Evolutionary conservation across 2,329 filamentous ascomycete genomes (phyloP).

Genomic region (Colletotrichum paranaense): DNA sequence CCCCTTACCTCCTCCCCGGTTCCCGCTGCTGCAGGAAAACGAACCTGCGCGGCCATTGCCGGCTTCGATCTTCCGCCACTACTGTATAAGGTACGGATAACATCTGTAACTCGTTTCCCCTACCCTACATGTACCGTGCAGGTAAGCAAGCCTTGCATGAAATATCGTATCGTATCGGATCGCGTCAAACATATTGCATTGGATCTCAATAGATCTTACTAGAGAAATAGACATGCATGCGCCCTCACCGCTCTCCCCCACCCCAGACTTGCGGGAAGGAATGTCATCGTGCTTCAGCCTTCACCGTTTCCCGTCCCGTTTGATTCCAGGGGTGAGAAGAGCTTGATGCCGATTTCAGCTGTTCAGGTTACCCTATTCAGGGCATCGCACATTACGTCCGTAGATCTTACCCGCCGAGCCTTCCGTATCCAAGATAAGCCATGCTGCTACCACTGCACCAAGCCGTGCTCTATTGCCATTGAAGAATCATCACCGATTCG

Average conservation of each 20-base stretch:
- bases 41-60: neutral
- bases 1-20: neutral
- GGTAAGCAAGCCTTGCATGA: too few relatives aligned
- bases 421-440: too few relatives aligned
- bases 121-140: too few relatives aligned
- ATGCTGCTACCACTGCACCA: too few relatives aligned
- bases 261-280: neutral
- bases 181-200: neutral
- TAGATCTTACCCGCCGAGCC: neutral
- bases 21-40: constrained; percentile 6
- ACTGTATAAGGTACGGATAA: neutral
- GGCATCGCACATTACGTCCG: constrained; percentile 15
- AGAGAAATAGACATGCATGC: neutral
- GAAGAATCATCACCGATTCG: too few relatives aligned
- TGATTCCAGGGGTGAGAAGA: neutral
- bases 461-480: neutral
- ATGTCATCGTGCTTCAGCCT: neutral
- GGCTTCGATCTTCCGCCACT: neutral
- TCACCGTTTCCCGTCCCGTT: neutral
- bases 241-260: neutral
- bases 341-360: too few relatives aligned
- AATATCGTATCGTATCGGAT: too few relatives aligned
- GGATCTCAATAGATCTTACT: neutral
- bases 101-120: too few relatives aligned
- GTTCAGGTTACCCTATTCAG: neutral